phyloP scores from a whole-genome alignment of 2,329 filamentous ascomycete genomes.

The Eutypa lata region DNA sequence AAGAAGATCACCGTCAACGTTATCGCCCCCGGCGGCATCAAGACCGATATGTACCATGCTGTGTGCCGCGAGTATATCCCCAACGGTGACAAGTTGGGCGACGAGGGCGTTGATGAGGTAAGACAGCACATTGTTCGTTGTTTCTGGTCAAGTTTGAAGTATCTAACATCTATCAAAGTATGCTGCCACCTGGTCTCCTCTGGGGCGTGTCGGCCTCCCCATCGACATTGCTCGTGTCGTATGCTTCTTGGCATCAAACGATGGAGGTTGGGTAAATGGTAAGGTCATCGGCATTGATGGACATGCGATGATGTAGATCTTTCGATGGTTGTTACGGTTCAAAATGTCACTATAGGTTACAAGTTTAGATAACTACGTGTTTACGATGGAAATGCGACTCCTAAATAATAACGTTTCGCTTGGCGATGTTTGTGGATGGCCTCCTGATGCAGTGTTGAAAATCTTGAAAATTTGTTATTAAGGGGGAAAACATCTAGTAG shows the following conservation, averaged over 20 bases:
- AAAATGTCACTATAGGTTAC: too few species aligned
- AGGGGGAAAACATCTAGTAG: too few species aligned
- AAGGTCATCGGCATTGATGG: constrained; percentile 29
- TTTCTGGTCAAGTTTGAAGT: neutral
- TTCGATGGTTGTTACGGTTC: neutral
- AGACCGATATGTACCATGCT: constrained; percentile 66
- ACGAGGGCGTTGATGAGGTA: constrained; percentile 59
- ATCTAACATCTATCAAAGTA: constrained; percentile 37
- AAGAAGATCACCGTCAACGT: constrained; percentile 66
- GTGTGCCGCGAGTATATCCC: constrained; percentile 65
- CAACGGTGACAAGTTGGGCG: constrained; percentile 48
- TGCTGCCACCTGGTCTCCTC: constrained; percentile 61
- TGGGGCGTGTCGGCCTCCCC: constrained; percentile 63
- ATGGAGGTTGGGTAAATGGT: constrained; percentile 46
- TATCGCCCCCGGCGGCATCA: constrained; percentile 64
- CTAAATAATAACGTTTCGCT: too few species aligned
- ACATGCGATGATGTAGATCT: constrained; percentile 26
- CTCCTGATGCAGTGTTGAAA: too few species aligned
- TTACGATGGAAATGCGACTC: too few species aligned
- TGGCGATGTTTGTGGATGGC: too few species aligned
- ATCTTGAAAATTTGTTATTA: too few species aligned
- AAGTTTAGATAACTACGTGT: too few species aligned
- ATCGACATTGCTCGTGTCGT: constrained; percentile 66
- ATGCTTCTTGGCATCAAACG: constrained; percentile 48
- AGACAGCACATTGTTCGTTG: constrained; percentile 9